These are phyloP conservation scores for Alternaria triticina DNA, from an alignment of 2,329 filamentous ascomycete species.

Conservation along the genomic window DNA sequence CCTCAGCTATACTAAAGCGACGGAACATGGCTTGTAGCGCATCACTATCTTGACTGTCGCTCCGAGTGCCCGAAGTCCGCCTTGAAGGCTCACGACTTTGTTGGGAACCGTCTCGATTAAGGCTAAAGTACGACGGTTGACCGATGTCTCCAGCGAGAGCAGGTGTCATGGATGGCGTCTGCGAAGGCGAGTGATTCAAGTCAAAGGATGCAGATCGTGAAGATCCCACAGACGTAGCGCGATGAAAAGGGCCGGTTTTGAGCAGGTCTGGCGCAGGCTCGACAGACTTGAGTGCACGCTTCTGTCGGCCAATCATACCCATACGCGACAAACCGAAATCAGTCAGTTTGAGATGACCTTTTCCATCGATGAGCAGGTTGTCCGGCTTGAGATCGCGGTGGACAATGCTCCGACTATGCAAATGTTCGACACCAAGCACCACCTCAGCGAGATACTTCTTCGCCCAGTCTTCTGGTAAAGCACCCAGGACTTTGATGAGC, in stretches of 20 bases:
- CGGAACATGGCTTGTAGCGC: slow-evolving; percentile 81
- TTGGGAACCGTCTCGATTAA: slow-evolving; percentile 65
- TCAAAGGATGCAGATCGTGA: slow-evolving; percentile 95
- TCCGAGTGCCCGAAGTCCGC: slow-evolving; percentile 80
- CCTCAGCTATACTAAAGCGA: slow-evolving; percentile 63
- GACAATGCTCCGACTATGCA: slow-evolving; percentile 93
- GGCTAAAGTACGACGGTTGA: slow-evolving; percentile 92
- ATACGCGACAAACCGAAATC: slow-evolving; percentile 97
- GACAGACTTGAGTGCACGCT: slow-evolving; percentile 77
- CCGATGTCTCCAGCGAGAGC: slow-evolving; percentile 70
- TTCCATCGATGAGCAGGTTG: slow-evolving; percentile 95
- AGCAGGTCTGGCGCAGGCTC: slow-evolving; percentile 92
- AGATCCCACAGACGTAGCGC: slow-evolving; percentile 83
- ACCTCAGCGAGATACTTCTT: slow-evolving; percentile 98
- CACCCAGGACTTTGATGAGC: slow-evolving; percentile 90
- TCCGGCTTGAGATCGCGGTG: slow-evolving; percentile 97
- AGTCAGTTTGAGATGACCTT: slow-evolving; percentile 93
- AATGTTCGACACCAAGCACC: slow-evolving; percentile 92
- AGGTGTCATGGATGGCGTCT: slow-evolving; percentile 87
- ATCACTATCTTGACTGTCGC: slow-evolving; percentile 92
- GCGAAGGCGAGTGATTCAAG: slow-evolving; percentile 78
- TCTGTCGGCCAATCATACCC: slow-evolving; percentile 95
- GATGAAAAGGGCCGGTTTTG: slow-evolving; percentile 88
- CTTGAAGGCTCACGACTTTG: slow-evolving; percentile 66
- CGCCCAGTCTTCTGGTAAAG: slow-evolving; percentile 94